Percentiles rank a stretch among this genome's conserved stretches.
These are phyloP conservation scores for Cyclotella cryptica DNA, from an alignment of 108 stramenopile genomes.

Conservation along the genomic window DNA sequence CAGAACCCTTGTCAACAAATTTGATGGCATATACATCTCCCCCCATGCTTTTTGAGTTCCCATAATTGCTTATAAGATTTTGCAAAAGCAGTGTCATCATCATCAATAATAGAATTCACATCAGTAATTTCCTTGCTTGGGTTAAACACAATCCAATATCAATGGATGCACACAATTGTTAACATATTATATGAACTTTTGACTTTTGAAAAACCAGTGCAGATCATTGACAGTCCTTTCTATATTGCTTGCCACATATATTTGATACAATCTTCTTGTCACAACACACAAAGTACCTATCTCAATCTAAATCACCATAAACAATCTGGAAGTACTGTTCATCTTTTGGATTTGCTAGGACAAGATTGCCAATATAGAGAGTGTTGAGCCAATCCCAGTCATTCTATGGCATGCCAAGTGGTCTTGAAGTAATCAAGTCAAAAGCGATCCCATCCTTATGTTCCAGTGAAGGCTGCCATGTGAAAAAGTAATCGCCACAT, in stretches of 20 bases:
- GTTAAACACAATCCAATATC: conserved; percentile 38
- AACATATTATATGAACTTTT: too few species aligned
- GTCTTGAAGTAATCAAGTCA: conserved; percentile 40
- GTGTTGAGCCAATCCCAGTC: conserved; percentile 53
- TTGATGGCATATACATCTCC: conserved; percentile 21
- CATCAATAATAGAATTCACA: conserved; percentile 26
- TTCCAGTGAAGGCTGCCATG: conserved; percentile 51
- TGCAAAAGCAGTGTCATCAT: conserved; percentile 43
- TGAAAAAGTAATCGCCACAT: conserved; percentile 37
- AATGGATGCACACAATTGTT: conserved; percentile 24
- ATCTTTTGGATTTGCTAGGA: conserved; percentile 24
- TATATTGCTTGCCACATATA: conserved; percentile 15
- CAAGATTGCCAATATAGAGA: conserved; percentile 53
- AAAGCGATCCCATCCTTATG: conserved; percentile 47
- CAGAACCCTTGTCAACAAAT: conserved; percentile 21
- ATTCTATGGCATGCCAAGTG: conserved; percentile 50
- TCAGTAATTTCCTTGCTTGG: conserved; percentile 22
- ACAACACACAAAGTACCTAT: conserved; percentile 65
- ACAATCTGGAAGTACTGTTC: conserved; percentile 57
- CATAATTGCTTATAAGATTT: conserved; percentile 52
- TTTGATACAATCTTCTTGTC: conserved; percentile 39
- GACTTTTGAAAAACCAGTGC: conserved; percentile 45
- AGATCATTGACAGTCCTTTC: conserved; percentile 9
- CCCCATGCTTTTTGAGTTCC: conserved; percentile 60
- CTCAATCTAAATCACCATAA: conserved; percentile 70